A percentile compares a stretch with the other conserved stretches of the same genome.
These are phyloP conservation scores for Parmelia sp. DNA, from an alignment of 495 filamentous ascomycete species.

Conservation along the genomic window DNA sequence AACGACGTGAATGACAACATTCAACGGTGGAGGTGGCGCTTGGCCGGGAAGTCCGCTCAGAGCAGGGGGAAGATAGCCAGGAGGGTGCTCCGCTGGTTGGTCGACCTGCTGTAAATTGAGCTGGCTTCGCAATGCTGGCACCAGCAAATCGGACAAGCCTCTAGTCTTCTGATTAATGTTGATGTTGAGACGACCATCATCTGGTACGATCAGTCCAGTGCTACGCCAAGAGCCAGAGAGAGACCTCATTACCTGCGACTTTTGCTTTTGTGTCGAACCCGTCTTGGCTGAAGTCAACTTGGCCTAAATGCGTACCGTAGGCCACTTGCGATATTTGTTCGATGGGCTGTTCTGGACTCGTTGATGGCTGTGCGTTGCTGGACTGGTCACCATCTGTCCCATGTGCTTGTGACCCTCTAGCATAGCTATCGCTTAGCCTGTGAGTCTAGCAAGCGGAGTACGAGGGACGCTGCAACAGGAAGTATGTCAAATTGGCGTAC, in stretches of 20 bases:
- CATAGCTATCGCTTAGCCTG: not conserved
- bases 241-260: slow-evolving; percentile 34
- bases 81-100: slow-evolving; percentile 42
- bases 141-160: slow-evolving; percentile 58
- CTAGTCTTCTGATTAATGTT: slow-evolving; percentile 61
- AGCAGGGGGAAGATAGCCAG: slow-evolving; percentile 56
- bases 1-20: slow-evolving; percentile 75
- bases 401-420: not conserved
- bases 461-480: not conserved
- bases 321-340: slow-evolving; percentile 41
- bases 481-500: not conserved
- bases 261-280: slow-evolving; percentile 49
- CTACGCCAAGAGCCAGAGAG: not conserved
- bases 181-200: slow-evolving; percentile 69
- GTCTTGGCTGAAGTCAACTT: slow-evolving; percentile 44
- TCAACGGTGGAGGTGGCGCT: slow-evolving; percentile 51
- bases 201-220: slow-evolving; percentile 26
- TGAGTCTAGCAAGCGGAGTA: not conserved
- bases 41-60: slow-evolving; percentile 54
- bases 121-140: slow-evolving; percentile 57
- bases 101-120: slow-evolving; percentile 36
- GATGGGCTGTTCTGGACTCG: slow-evolving; percentile 19
- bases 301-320: slow-evolving; percentile 44
- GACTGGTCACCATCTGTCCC: not conserved
- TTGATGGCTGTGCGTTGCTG: not conserved